A percentile compares a stretch with the other conserved stretches of the same genome.
Evolutionary conservation across 352 stramenopile genomes (phyloP).

Genomic region (Blastocystis sp.): DNA sequence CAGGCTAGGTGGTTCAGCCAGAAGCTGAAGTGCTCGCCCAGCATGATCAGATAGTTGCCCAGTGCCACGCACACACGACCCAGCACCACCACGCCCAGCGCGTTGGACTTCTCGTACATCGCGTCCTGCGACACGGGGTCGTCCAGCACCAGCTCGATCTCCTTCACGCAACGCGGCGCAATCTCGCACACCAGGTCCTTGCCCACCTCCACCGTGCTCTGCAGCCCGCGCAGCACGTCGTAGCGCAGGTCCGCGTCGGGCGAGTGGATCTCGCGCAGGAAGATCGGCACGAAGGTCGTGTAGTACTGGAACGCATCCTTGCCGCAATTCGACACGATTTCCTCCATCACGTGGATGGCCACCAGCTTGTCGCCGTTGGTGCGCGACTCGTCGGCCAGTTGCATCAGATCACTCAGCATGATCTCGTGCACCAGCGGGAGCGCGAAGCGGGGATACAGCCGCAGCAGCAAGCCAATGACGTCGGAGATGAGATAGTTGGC

Average conservation of each 20-base stretch:
- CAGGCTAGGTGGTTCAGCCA: constrained; percentile 42
- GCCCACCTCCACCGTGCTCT: constrained; percentile 15
- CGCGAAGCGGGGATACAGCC: background rate
- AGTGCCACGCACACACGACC: constrained; percentile 30
- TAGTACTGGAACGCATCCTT: constrained; percentile 63
- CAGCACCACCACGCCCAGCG: background rate
- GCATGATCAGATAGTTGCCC: background rate
- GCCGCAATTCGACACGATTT: constrained; percentile 63
- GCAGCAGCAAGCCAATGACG: constrained; percentile 27
- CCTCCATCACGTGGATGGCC: constrained; percentile 50
- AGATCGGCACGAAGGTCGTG: constrained; percentile 58
- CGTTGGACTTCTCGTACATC: constrained; percentile 26
- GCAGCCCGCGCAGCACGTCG: background rate
- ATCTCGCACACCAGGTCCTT: constrained; percentile 53
- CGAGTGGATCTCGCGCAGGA: constrained; percentile 40
- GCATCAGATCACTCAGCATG: constrained; percentile 26
- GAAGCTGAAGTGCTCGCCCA: constrained; percentile 15
- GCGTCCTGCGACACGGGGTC: constrained; percentile 34
- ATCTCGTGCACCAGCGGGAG: constrained; percentile 61
- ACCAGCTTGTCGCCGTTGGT: constrained; percentile 41
- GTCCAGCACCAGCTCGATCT: constrained; percentile 31
- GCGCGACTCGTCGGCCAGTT: constrained; percentile 33
- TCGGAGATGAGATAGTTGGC: constrained; percentile 27
- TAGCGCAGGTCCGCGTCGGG: constrained; percentile 30
- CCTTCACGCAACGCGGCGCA: constrained; percentile 22